Evolutionary conservation across 768 basidiomycete genomes (phyloP).

Genomic region (Lactifluus pinguis): DNA sequence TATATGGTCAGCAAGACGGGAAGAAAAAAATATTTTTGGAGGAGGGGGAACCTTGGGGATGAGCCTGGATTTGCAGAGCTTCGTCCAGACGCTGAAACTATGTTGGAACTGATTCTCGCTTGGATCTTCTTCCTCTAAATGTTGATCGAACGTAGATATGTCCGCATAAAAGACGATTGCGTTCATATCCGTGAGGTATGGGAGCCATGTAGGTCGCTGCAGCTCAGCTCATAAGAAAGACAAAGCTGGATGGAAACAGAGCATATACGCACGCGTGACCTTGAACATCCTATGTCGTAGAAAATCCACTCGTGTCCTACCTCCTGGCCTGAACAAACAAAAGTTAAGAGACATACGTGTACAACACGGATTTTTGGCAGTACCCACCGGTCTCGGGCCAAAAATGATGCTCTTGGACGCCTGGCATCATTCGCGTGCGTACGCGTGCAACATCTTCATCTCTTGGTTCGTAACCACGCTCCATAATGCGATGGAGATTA

Average conservation of each 20-base stretch:
- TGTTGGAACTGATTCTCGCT: slow-evolving; percentile 44
- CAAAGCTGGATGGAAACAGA: neutral
- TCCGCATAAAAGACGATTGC: slow-evolving; percentile 76
- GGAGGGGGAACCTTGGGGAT: neutral
- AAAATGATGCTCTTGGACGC: slow-evolving; percentile 66
- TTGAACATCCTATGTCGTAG: slow-evolving; percentile 70
- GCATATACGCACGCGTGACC: slow-evolving; percentile 24
- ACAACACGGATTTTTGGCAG: neutral
- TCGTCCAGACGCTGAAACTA: neutral
- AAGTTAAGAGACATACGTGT: neutral
- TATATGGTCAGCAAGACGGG: neutral
- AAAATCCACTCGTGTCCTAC: slow-evolving; percentile 58
- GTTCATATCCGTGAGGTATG: slow-evolving; percentile 73
- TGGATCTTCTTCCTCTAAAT: slow-evolving; percentile 64
- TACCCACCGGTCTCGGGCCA: slow-evolving; percentile 51
- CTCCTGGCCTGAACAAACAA: neutral
- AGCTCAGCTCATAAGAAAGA: neutral
- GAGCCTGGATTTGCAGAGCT: slow-evolving; percentile 6
- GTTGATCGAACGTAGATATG: slow-evolving; percentile 76
- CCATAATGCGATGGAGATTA: neutral
- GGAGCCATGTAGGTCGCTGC: slow-evolving; percentile 43
- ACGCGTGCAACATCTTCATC: slow-evolving; percentile 72
- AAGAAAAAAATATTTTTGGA: neutral
- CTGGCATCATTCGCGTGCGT: slow-evolving; percentile 56
- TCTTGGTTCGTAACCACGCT: slow-evolving; percentile 35